Conservation (phyloP, 495 filamentous ascomycete species). For the Pseudevernia furfuracea region DNA sequence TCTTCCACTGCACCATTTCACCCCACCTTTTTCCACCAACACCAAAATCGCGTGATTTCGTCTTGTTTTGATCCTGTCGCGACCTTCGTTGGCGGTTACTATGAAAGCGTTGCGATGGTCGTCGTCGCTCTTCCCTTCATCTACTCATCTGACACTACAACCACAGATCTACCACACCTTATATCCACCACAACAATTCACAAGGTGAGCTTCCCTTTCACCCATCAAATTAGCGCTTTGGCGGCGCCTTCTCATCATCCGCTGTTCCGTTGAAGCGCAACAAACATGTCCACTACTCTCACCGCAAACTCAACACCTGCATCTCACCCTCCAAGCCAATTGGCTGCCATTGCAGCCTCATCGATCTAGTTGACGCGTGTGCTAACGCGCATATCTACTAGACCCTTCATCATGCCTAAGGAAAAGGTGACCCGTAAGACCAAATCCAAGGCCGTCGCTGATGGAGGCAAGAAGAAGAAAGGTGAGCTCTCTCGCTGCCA, state of each 20-base stretch:
- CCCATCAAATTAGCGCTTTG: neutral
- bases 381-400: constrained; percentile 19
- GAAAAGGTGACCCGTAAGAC: constrained; percentile 54
- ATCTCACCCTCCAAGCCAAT: constrained; percentile 13
- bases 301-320: too few species aligned
- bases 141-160: constrained; percentile 8
- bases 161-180: constrained; percentile 14
- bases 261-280: constrained; percentile 20
- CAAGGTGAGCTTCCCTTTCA: constrained; percentile 13
- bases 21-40: constrained; percentile 20
- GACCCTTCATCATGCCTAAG: constrained; percentile 62
- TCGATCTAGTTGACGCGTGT: constrained; percentile 14
- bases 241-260: neutral
- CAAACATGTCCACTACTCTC: too few species aligned
- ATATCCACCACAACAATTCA: constrained; percentile 7
- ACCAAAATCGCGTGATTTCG: constrained; percentile 19
- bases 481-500: constrained; percentile 43
- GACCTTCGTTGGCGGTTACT: constrained; percentile 29
- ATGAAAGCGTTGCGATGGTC: constrained; percentile 6
- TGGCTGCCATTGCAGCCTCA: neutral
- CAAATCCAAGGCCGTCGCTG: constrained; percentile 41
- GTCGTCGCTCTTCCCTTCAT: constrained; percentile 19
- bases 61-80: constrained; percentile 29
- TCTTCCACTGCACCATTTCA: constrained; percentile 20
- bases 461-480: constrained; percentile 70